These are phyloP conservation scores for Scolecobasidium constrictum DNA, from an alignment of 2,329 filamentous ascomycete species.

Conservation along the genomic window DNA sequence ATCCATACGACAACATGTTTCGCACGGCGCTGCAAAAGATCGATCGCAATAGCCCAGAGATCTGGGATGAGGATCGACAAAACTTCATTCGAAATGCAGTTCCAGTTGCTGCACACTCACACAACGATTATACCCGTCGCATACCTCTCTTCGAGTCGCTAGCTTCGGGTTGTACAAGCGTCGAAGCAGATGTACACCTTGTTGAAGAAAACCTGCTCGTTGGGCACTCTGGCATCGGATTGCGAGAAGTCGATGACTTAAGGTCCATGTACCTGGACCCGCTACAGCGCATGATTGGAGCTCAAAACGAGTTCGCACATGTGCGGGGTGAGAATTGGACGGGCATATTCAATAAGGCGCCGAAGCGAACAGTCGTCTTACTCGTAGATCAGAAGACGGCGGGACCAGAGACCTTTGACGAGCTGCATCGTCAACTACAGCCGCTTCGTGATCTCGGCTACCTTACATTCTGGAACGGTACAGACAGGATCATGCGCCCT, in stretches of 20 bases:
- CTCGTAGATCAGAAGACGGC: conserved; percentile 42
- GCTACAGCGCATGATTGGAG: too few species aligned
- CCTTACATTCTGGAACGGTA: conserved; percentile 36
- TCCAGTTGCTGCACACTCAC: too few species aligned
- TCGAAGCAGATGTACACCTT: conserved; percentile 46
- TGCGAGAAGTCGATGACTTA: too few species aligned
- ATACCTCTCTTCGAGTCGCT: conserved; percentile 44
- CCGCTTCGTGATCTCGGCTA: conserved; percentile 38
- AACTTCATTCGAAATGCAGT: too few species aligned
- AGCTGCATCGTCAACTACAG: conserved; percentile 28
- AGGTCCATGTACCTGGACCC: too few species aligned
- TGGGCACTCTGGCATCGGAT: conserved; percentile 43
- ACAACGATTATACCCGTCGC: conserved; percentile 48
- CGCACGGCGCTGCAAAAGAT: too few species aligned
- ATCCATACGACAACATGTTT: too few species aligned
- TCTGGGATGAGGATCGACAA: too few species aligned
- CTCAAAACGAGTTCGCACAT: too few species aligned
- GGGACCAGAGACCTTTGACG: conserved; percentile 23
- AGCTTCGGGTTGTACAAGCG: conserved; percentile 40
- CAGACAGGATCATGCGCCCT: conserved; percentile 27
- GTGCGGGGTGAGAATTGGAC: too few species aligned
- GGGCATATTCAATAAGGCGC: conserved; percentile 41
- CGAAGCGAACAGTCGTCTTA: conserved; percentile 37
- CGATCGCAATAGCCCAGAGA: too few species aligned
- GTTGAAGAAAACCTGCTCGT: conserved; percentile 40